Evolutionary conservation across 257 asterid genomes (phyloP).

Genomic region (Solanum arcanum): DNA sequence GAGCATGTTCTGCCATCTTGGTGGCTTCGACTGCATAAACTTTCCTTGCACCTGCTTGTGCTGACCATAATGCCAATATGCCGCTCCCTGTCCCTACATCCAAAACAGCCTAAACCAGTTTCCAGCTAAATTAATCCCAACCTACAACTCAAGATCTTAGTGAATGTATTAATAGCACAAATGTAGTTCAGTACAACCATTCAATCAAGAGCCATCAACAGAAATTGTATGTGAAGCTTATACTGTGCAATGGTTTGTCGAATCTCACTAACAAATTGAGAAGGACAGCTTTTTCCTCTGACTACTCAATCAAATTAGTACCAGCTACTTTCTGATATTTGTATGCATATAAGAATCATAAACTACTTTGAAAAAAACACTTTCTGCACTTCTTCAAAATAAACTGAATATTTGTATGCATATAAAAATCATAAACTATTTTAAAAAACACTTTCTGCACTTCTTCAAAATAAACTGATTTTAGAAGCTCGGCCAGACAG

Average conservation of each 20-base stretch:
- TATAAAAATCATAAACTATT: not conserved
- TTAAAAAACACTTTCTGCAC: not conserved
- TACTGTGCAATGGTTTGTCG: not conserved
- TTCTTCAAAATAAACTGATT: not conserved
- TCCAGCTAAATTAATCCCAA: constrained; percentile 18
- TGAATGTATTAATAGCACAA: not conserved
- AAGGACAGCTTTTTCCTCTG: not conserved
- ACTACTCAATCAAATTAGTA: not conserved
- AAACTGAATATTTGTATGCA: not conserved
- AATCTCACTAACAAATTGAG: not conserved
- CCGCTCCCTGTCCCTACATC: constrained; percentile 99
- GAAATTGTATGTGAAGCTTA: not conserved
- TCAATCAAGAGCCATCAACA: not conserved
- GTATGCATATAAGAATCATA: not conserved
- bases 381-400: not conserved
- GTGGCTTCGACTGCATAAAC: constrained; percentile 99
- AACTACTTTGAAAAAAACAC: not conserved
- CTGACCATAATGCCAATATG: constrained; percentile 96
- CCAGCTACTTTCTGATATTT: not conserved
- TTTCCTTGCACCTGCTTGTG: constrained; percentile 96
- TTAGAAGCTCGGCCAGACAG: not conserved
- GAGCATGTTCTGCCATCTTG: constrained; percentile 88
- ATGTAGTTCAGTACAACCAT: not conserved
- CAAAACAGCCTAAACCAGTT: constrained; percentile 47
- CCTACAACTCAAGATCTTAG: not conserved